Percentiles rank a stretch among this genome's conserved stretches.
Evolutionary conservation across 495 filamentous ascomycete genomes (phyloP).

Genomic region (Gamarada debralockiae): DNA sequence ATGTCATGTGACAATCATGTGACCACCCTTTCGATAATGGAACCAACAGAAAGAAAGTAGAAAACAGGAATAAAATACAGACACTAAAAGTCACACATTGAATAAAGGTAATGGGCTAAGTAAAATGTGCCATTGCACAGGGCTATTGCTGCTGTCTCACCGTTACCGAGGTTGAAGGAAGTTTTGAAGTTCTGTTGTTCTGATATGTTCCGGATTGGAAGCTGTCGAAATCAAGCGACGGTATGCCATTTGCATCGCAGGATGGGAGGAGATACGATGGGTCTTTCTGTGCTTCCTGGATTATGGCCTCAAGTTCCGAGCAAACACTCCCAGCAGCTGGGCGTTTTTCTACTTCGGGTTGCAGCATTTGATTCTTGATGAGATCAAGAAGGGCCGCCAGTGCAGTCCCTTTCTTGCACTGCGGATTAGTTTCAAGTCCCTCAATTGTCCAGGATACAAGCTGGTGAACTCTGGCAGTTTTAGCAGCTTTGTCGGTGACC

Average conservation of each 20-base stretch:
- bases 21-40: too few species aligned
- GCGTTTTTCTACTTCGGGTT: neutral
- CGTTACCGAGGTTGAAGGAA: too few species aligned
- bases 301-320: neutral
- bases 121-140: too few species aligned
- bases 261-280: conserved; percentile 1
- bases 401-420: neutral
- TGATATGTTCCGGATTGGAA: neutral
- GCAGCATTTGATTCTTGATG: conserved; percentile 4
- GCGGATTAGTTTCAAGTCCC: neutral
- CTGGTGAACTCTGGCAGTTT: neutral
- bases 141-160: too few species aligned
- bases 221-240: neutral
- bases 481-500: neutral
- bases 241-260: neutral
- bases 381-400: conserved; percentile 1
- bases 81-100: too few species aligned
- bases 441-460: conserved; percentile 1
- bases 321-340: neutral
- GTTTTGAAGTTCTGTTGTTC: neutral
- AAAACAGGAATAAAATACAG: too few species aligned
- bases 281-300: conserved; percentile 1
- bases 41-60: too few species aligned
- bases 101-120: too few species aligned
- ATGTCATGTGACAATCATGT: too few species aligned